Percentiles rank a stretch among this genome's conserved stretches.
phyloP scores from a whole-genome alignment of 2,329 filamentous ascomycete genomes.

The Teratosphaeria nubilosa region DNA sequence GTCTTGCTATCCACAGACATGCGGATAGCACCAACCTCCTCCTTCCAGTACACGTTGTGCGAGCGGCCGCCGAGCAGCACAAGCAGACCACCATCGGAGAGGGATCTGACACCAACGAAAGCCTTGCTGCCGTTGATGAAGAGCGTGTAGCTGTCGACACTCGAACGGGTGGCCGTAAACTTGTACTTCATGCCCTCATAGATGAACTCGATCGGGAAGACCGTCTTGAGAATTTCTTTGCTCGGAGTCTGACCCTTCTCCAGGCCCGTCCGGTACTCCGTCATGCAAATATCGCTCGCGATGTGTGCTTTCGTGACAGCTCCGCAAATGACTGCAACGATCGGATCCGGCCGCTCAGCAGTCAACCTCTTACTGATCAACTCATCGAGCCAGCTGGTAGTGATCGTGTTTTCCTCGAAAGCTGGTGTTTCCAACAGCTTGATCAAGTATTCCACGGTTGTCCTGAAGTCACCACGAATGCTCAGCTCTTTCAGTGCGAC shows the following conservation, averaged over 20 bases:
- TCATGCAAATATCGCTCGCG: conserved; percentile 79
- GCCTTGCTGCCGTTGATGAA: conserved; percentile 99
- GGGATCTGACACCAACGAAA: conserved; percentile 79
- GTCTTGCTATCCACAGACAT: conserved; percentile 97
- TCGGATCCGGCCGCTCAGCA: conserved; percentile 86
- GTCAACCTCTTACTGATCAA: conserved; percentile 96
- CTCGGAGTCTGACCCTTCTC: conserved; percentile 96
- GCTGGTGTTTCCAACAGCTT: conserved; percentile 97
- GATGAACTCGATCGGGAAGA: conserved; percentile 97
- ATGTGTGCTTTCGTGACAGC: conserved; percentile 91
- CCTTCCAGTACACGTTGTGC: conserved; percentile 99
- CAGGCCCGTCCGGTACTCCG: conserved; percentile 75
- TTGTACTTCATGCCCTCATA: conserved; percentile 96
- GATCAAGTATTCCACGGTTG: conserved; percentile 96
- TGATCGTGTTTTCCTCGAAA: conserved; percentile 98
- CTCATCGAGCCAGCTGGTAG: conserved; percentile 96
- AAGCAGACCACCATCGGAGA: conserved; percentile 88
- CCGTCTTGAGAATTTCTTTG: conserved; percentile 94
- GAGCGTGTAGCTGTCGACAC: conserved; percentile 85
- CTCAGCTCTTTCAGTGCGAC: conserved; percentile 96
- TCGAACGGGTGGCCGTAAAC: conserved; percentile 91
- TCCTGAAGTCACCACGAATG: conserved; percentile 98
- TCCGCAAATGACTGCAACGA: conserved; percentile 89
- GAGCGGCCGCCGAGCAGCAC: conserved; percentile 84
- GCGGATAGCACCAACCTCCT: conserved; percentile 91